Evolutionary conservation across 495 filamentous ascomycete species (phyloP).

Genomic region (Xylaria palmicola): DNA sequence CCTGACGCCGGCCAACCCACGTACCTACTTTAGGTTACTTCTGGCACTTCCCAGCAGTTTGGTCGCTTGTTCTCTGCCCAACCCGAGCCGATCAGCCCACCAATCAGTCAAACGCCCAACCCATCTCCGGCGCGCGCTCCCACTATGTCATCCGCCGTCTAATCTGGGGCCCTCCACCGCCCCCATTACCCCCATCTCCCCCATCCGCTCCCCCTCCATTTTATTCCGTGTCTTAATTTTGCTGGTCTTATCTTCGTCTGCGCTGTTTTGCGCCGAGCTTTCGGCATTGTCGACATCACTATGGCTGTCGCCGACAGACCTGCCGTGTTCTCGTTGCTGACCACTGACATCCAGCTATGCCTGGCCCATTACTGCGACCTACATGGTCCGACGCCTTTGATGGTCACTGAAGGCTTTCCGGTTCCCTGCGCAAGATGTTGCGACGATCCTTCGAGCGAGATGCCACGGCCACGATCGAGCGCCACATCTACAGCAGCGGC

Average conservation of each 20-base stretch:
- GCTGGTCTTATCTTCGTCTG: not conserved
- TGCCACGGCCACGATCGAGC: slow-evolving; percentile 34
- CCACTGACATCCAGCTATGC: slow-evolving; percentile 66
- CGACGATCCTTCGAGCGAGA: slow-evolving; percentile 38
- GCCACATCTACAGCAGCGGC: slow-evolving; percentile 32
- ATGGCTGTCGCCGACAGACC: slow-evolving; percentile 28
- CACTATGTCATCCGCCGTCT: too few species aligned
- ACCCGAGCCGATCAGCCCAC: not conserved
- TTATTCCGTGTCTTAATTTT: not conserved
- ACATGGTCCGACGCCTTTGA: slow-evolving; percentile 91
- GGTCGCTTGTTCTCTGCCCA: not conserved
- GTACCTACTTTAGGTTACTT: not conserved
- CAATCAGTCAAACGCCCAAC: too few species aligned
- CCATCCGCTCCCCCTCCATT: not conserved
- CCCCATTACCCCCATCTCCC: not conserved
- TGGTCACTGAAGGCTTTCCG: slow-evolving; percentile 86
- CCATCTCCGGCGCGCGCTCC: too few species aligned
- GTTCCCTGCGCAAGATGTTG: slow-evolving; percentile 75
- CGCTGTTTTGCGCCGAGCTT: slow-evolving; percentile 7
- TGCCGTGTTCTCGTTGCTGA: slow-evolving; percentile 37
- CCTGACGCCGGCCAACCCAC: not conserved
- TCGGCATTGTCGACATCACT: slow-evolving; percentile 8
- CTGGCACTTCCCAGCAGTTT: slow-evolving; percentile 2
- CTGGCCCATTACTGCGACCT: slow-evolving; percentile 96
- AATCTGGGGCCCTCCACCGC: too few species aligned